A percentile compares a stretch with the other conserved stretches of the same genome.
Evolutionary conservation across 495 filamentous ascomycete genomes (phyloP).

Genomic region (Penicillium egyptiacum): DNA sequence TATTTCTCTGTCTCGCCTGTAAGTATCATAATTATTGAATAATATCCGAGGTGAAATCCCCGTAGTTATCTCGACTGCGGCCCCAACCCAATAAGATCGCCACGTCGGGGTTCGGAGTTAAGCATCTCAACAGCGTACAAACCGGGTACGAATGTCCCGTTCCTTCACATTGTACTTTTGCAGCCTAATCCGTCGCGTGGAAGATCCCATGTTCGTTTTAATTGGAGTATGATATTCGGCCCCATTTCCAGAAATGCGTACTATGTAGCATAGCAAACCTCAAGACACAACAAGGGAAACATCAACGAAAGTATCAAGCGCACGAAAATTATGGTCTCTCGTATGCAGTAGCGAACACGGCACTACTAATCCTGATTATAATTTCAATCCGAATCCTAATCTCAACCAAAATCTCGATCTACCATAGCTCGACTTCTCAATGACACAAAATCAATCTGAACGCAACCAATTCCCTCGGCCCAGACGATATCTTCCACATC

Average conservation of each 20-base stretch:
- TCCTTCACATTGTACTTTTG: neutral
- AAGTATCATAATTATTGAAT: neutral
- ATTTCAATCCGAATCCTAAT: constrained; percentile 10
- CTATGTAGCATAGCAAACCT: no score
- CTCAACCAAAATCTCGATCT: constrained; percentile 23
- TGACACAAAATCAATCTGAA: constrained; percentile 23
- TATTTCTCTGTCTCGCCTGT: neutral
- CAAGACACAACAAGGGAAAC: constrained; percentile 2
- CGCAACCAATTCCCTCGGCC: constrained; percentile 29
- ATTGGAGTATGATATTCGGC: neutral
- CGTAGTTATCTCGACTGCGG: neutral
- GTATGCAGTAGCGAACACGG: neutral
- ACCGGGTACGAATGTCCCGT: neutral
- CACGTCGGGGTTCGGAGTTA: neutral
- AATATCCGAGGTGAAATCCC: neutral
- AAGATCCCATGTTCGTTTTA: neutral
- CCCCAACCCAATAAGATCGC: neutral
- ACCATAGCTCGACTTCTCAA: constrained; percentile 33
- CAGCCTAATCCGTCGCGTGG: neutral
- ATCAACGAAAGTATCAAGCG: constrained; percentile 28
- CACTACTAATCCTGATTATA: neutral
- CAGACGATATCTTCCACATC: constrained; percentile 31
- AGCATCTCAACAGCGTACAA: neutral
- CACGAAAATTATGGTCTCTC: constrained; percentile 40
- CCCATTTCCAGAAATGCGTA: neutral